Conservation (phyloP, 441 rosid species). For the Gossypium trilobum region DNA sequence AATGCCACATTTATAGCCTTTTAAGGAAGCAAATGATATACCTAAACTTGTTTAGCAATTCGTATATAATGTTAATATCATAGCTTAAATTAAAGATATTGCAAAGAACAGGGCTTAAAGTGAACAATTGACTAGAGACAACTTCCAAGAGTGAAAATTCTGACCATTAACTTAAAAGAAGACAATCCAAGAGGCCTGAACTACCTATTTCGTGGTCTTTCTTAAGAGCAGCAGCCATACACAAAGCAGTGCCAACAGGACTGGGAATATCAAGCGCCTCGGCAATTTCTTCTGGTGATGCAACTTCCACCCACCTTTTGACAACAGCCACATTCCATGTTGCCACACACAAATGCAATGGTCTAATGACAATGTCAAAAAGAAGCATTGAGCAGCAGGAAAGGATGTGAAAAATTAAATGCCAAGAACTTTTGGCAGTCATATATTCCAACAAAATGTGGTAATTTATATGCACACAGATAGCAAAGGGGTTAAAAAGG, state of each 20-base stretch:
- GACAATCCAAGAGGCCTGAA: conserved; percentile 19
- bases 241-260: conserved; percentile 80
- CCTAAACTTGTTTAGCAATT: neutral
- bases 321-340: conserved; percentile 90
- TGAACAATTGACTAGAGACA: neutral
- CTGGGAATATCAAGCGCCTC: conserved; percentile 71
- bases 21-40: neutral
- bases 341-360: conserved; percentile 82
- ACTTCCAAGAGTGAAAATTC: neutral
- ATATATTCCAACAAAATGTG: neutral
- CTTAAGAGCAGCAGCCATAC: conserved; percentile 84
- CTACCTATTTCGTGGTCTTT: conserved; percentile 94
- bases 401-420: neutral
- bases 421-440: conserved; percentile 2
- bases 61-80: neutral
- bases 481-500: conserved; percentile 2
- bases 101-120: neutral
- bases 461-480: neutral
- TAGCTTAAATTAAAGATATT: neutral
- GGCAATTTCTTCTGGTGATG: conserved; percentile 58
- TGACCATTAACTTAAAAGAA: neutral
- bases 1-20: neutral
- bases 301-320: conserved; percentile 86
- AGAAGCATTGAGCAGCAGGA: conserved; percentile 12
- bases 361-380: conserved; percentile 41